Evolutionary conservation across 2,329 filamentous ascomycete genomes (phyloP), one percentile per base, ranked within the genome.

Genomic region (Nothopassalora personata): DNA sequence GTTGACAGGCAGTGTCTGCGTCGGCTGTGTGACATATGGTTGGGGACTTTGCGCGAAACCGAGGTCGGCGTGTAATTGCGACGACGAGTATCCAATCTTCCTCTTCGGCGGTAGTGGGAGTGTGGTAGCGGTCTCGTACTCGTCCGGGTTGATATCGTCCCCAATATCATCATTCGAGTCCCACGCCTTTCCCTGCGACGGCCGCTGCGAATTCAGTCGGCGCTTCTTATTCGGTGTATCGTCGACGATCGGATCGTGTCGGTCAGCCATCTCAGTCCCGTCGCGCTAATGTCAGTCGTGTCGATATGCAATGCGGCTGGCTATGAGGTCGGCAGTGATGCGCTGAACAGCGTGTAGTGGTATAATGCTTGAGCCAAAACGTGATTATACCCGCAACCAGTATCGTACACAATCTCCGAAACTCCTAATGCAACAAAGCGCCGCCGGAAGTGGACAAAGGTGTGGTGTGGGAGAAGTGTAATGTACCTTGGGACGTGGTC

Each of bases 1-100:
- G 5, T 49, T 49, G 23, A 51, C 11, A 11, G 31, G 31, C 11
- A 61, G 15, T 33, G 61, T 55, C 58, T 70, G 64, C 31, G 66
- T 13, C 0, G 85, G 83, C 66, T 87, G 85, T 13, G 84, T 86
- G 39, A 70, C 64, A 61, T 59, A 68, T n/a, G 55, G 15, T 23
- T 58, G 60, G 10, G 64, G 59, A 19, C 45, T 59, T n/a, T 60
- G 60, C 18, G 59, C 56, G 11, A 39, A 45, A 9, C 56, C 54
- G 23, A 68, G 52, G 49, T 71, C 66, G 18, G 62, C 53, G 49
- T 66, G 63, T 28, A 69, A 60, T 31, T 65, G 59, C 27, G 60
- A 36, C 3, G 66, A 49, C 36, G 61, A 63, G 39, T 64, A 61
- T 36, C 61, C 60, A 30, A 66, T 54, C 61, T 63, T 58, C 23